phyloP scores from a whole-genome alignment of 1,284 basidiomycete species.

The Malassezia furfur region DNA sequence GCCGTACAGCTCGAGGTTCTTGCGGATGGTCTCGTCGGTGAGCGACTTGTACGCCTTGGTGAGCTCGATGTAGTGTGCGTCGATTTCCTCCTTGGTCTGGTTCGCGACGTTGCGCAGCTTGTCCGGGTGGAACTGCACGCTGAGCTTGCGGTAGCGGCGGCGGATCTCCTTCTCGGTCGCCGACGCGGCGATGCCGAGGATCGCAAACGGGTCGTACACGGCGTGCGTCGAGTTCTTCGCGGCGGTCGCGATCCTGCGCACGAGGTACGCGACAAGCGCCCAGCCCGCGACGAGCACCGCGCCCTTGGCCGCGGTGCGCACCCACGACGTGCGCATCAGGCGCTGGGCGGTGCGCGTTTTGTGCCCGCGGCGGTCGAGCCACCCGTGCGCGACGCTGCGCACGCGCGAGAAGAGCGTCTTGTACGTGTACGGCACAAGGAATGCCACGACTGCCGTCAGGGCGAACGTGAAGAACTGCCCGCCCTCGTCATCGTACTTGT shows the following conservation, averaged over 20 bases:
- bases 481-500: constrained; percentile 49
- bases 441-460: constrained; percentile 41
- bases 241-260: constrained; percentile 58
- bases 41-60: constrained; percentile 98
- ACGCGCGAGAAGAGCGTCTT: constrained; percentile 19
- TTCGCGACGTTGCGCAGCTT: constrained; percentile 74
- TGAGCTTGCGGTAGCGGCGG: constrained; percentile 85
- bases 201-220: constrained; percentile 82
- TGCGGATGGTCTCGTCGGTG: constrained; percentile 84
- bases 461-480: constrained; percentile 46
- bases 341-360: constrained; percentile 28
- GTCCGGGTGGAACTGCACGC: constrained; percentile 66
- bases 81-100: constrained; percentile 79
- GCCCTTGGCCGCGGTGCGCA: neutral
- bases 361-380: constrained; percentile 38
- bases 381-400: constrained; percentile 20
- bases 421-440: constrained; percentile 44
- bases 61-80: constrained; percentile 77
- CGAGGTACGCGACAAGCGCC: constrained; percentile 62
- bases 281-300: constrained; percentile 60
- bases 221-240: constrained; percentile 49
- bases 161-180: constrained; percentile 86
- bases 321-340: constrained; percentile 1
- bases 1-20: constrained; percentile 82
- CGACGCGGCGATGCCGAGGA: constrained; percentile 73